Evolutionary conservation across 192 early-diverging fungal genomes (phyloP).

Genomic region (Paraglomus brasilianum): DNA sequence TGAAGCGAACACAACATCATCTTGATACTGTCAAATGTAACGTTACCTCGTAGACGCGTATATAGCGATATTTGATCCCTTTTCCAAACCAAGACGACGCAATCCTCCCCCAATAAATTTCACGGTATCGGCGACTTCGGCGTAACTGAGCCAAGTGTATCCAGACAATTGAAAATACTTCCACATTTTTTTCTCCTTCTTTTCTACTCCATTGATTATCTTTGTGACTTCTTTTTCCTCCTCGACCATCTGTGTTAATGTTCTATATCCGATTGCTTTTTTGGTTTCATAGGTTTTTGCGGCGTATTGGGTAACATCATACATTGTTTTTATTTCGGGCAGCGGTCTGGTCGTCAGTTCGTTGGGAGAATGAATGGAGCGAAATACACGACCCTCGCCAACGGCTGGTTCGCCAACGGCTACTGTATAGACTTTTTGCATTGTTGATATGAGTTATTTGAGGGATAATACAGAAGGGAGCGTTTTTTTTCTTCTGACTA

Average conservation of each 20-base stretch:
- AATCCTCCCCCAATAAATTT: slow-evolving; percentile 72
- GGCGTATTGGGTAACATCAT: slow-evolving; percentile 67
- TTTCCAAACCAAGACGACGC: slow-evolving; percentile 55
- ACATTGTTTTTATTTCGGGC: slow-evolving; percentile 61
- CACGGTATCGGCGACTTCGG: slow-evolving; percentile 57
- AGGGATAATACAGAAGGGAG: too few relatives aligned
- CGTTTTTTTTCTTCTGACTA: too few relatives aligned
- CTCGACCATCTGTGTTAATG: slow-evolving; percentile 60
- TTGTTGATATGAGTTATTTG: too few relatives aligned
- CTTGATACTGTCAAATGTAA: not conserved
- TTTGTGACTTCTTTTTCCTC: slow-evolving; percentile 76
- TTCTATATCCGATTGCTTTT: slow-evolving; percentile 70
- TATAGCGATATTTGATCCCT: slow-evolving; percentile 55
- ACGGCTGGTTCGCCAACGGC: not conserved
- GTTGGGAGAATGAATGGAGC: slow-evolving; percentile 46
- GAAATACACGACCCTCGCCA: slow-evolving; percentile 48
- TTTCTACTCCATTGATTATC: slow-evolving; percentile 54
- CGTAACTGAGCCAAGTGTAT: slow-evolving; percentile 83
- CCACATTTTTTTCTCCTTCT: slow-evolving; percentile 76
- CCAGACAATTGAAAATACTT: slow-evolving; percentile 74
- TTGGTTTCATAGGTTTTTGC: slow-evolving; percentile 53
- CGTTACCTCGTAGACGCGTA: slow-evolving; percentile 70
- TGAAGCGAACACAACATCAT: not conserved
- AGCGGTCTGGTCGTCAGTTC: slow-evolving; percentile 44
- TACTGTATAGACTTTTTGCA: slow-evolving; percentile 12